phyloP scores from a whole-genome alignment of 306 rosid species.

The Medicago ruthenica region DNA sequence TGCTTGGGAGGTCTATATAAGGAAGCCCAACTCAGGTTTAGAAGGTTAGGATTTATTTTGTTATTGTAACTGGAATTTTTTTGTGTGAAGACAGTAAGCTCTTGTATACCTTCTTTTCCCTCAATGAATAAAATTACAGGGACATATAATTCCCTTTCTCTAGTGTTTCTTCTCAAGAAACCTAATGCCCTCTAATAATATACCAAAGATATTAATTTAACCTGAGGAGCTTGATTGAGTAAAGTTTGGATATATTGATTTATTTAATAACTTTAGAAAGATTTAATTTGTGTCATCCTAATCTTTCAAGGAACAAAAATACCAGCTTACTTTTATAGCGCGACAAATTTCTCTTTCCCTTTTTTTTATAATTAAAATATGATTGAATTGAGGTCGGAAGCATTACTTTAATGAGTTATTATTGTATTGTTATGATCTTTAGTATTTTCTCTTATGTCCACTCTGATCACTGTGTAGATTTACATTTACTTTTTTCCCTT shows the following conservation, averaged over 20 bases:
- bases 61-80: too few species aligned
- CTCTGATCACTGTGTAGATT: conserved; percentile 15
- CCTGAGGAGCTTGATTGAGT: conserved; percentile 9
- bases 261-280: background rate
- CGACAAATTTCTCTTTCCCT: background rate
- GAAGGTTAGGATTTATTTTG: too few species aligned
- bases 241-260: conserved; percentile 2
- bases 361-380: background rate
- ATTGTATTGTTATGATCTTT: conserved; percentile 13
- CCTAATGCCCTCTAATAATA: background rate
- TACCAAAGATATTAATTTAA: background rate
- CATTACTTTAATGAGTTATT: conserved; percentile 32
- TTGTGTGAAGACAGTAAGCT: too few species aligned
- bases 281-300: conserved; percentile 1
- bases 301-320: conserved; percentile 1
- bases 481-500: conserved; percentile 20
- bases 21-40: too few species aligned
- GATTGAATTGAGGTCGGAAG: conserved; percentile 10
- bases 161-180: too few species aligned
- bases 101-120: too few species aligned
- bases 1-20: too few species aligned
- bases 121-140: too few species aligned
- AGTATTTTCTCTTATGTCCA: conserved; percentile 24
- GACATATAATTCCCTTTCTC: too few species aligned
- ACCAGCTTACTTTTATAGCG: background rate